Evolutionary conservation across 768 basidiomycete genomes (phyloP), one percentile per base, ranked within the genome.

Genomic region (Hypsizygus marmoreus): DNA sequence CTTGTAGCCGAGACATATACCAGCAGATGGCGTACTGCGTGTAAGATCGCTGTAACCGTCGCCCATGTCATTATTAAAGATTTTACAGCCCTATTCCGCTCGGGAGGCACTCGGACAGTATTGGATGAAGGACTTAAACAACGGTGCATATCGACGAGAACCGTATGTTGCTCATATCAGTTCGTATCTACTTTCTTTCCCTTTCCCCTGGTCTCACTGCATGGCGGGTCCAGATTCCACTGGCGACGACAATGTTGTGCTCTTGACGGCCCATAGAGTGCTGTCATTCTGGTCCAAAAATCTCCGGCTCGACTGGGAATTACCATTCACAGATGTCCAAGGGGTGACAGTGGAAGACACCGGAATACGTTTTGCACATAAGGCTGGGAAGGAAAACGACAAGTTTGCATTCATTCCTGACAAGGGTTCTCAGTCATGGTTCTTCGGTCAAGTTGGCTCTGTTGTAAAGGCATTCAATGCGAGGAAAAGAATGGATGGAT

Each of bases 101-200:
- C 85, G 94, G 5, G 95, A 97, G 63, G 91, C 95, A 0, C 69
- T 90, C 6, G 97, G 97, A 5, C 97, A 98, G 66, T 91, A 87
- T 56, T 98, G 97, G 95, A 86, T 98, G 77, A 91, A 84, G 68
- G 95, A 97, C 61, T 67, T 98, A 12, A 91, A 94, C 53, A 84
- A 91, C 47, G 97, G 95, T 8, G 75, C 81, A 12, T 98, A 87
- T 65, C 81, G 91, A 48, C 72, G 77, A 49, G 94, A 97, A 59
- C 70, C 70, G 22, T 97, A 97, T 60, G 86, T 97, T 39, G 95
- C 95, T 4, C 95, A 98, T 58, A 85, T 95, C 50, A 84, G 91
- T 93, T 61, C 60, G 84, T 57, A 22, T 30, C n/a, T 16, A 45
- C 7, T 28, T 42, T 43, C 43, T 31, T 14, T 50, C 28, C n/a